A percentile compares a stretch with the other conserved stretches of the same genome.
phyloP scores from a whole-genome alignment of 805 yeast genomes.

The Cyberlindnera xishuangbannaensis region DNA sequence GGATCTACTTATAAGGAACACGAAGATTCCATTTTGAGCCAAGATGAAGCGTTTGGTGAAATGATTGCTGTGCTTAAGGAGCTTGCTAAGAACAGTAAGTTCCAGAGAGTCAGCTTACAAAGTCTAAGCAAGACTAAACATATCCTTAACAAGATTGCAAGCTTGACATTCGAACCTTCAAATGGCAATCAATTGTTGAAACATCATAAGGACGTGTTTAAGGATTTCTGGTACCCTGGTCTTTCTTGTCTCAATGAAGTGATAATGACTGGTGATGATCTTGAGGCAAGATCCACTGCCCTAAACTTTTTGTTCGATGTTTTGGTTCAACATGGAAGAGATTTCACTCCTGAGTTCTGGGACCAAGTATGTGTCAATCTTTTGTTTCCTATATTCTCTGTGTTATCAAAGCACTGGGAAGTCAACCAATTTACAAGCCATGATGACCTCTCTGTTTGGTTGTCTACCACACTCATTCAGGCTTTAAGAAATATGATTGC shows the following conservation, averaged over 20 bases:
- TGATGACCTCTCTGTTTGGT: slow-evolving; percentile 92
- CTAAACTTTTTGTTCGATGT: slow-evolving; percentile 77
- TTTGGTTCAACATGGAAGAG: slow-evolving; percentile 70
- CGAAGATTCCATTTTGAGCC: slow-evolving; percentile 55
- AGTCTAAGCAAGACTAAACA: slow-evolving; percentile 68
- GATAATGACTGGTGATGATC: slow-evolving; percentile 88
- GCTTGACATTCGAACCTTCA: slow-evolving; percentile 28
- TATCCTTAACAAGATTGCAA: slow-evolving; percentile 56
- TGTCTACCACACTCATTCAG: slow-evolving; percentile 92
- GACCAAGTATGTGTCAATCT: slow-evolving; percentile 68
- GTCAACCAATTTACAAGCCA: slow-evolving; percentile 59
- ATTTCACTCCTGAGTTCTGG: slow-evolving; percentile 78
- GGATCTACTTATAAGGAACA: slow-evolving; percentile 56
- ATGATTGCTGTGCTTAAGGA: slow-evolving; percentile 72
- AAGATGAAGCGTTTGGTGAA: slow-evolving; percentile 58
- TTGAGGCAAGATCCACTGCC: slow-evolving; percentile 90
- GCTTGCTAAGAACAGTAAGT: slow-evolving; percentile 77
- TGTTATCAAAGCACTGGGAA: slow-evolving; percentile 71
- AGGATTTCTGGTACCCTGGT: slow-evolving; percentile 81
- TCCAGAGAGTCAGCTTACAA: slow-evolving; percentile 75
- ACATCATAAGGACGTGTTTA: slow-evolving; percentile 38
- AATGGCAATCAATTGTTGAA: slow-evolving; percentile 19
- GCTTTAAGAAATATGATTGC: slow-evolving; percentile 86
- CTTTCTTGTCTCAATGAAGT: slow-evolving; percentile 79
- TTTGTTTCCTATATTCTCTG: slow-evolving; percentile 85